Evolutionary conservation across 768 basidiomycete genomes (phyloP).

Genomic region (Suillus paluster): DNA sequence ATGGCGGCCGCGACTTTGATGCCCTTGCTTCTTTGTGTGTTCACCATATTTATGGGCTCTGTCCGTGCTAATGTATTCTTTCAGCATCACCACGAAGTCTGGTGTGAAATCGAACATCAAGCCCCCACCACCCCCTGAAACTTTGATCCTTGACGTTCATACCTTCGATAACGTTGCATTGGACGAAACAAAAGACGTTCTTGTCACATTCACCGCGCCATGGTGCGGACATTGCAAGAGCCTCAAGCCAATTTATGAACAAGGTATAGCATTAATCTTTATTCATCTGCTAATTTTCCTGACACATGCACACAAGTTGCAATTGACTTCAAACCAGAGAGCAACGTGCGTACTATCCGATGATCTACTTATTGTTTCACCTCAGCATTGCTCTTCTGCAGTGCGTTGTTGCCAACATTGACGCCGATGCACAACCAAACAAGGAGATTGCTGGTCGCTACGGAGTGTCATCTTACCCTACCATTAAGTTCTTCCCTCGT

Average conservation of each 20-base stretch:
- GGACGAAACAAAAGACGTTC: slow-evolving; percentile 75
- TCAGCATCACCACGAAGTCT: slow-evolving; percentile 73
- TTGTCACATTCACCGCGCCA: slow-evolving; percentile 82
- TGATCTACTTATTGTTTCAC: not conserved
- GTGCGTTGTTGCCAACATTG: slow-evolving; percentile 90
- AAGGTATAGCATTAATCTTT: slow-evolving; percentile 46
- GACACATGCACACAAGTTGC: slow-evolving; percentile 56
- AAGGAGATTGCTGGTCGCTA: slow-evolving; percentile 71
- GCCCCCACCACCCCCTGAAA: slow-evolving; percentile 76
- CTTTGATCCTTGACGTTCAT: slow-evolving; percentile 64
- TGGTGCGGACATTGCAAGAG: slow-evolving; percentile 97
- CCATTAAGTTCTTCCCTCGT: slow-evolving; percentile 93
- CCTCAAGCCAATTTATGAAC: slow-evolving; percentile 86
- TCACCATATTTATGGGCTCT: not conserved
- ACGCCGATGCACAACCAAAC: slow-evolving; percentile 87
- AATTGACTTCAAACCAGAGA: slow-evolving; percentile 74
- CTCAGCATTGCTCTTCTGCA: slow-evolving; percentile 34
- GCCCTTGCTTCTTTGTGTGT: slow-evolving; percentile 75
- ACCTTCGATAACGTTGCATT: slow-evolving; percentile 80
- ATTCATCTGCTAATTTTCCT: slow-evolving; percentile 6
- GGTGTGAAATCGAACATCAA: slow-evolving; percentile 89
- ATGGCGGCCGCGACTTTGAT: slow-evolving; percentile 82
- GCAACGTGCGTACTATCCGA: slow-evolving; percentile 53
- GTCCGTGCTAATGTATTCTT: not conserved
- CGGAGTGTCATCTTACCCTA: slow-evolving; percentile 83